These are phyloP conservation scores for Sporothrix brasiliensis DNA, from an alignment of 2,329 filamentous ascomycete species.

Conservation along the genomic window DNA sequence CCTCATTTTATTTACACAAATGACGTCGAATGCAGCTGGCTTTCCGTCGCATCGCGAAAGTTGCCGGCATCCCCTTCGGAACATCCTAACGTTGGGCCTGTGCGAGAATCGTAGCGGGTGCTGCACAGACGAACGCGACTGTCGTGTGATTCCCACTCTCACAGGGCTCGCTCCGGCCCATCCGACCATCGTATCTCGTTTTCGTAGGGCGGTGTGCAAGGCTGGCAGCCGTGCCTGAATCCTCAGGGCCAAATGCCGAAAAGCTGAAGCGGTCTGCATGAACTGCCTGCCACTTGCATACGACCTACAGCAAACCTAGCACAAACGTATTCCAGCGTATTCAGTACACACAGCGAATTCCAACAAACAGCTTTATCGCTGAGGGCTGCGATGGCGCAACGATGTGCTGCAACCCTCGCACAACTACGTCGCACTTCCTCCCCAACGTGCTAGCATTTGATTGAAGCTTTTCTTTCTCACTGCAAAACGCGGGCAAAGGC, in stretches of 20 bases:
- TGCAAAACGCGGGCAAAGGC: conserved; percentile 15
- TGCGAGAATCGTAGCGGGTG: not conserved
- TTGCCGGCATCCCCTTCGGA: conserved; percentile 5
- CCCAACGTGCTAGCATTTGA: too few relatives aligned
- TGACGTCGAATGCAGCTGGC: not conserved
- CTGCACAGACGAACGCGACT: not conserved
- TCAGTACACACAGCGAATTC: not conserved
- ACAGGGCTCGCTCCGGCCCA: conserved; percentile 12
- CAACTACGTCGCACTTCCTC: not conserved
- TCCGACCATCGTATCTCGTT: conserved; percentile 3
- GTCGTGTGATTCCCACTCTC: conserved; percentile 10
- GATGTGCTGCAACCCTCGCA: not conserved
- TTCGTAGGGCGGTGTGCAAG: conserved; percentile 23
- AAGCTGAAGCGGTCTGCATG: not conserved
- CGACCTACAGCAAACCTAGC: not conserved
- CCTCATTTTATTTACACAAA: not conserved
- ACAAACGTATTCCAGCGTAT: not conserved
- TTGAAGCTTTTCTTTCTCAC: too few relatives aligned
- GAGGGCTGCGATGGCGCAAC: not conserved
- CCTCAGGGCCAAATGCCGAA: conserved; percentile 17
- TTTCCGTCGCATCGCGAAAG: not conserved
- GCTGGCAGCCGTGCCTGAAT: not conserved
- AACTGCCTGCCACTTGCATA: not conserved
- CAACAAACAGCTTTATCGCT: not conserved
- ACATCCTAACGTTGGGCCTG: not conserved